phyloP scores from a whole-genome alignment of 1,139 yeast genomes.

The Debaryomyces nepalensis region DNA sequence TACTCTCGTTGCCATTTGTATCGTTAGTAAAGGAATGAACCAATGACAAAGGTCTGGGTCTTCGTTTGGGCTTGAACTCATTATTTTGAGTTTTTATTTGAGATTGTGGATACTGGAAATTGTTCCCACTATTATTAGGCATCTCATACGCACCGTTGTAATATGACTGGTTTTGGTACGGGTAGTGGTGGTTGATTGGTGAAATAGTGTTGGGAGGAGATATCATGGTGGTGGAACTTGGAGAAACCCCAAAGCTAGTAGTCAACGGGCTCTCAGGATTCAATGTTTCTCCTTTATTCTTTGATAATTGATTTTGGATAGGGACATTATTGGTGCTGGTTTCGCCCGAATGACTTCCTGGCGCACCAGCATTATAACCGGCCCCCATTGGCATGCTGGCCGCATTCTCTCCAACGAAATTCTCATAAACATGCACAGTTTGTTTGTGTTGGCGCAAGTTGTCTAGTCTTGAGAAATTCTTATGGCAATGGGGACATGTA shows the following conservation, averaged over 20 bases:
- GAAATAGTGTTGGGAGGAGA: conserved; percentile 28
- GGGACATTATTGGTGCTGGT: conserved; percentile 11
- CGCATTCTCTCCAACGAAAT: conserved; percentile 35
- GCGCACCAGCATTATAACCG: conserved; percentile 1
- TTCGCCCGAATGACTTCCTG: background rate
- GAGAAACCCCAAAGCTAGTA: conserved; percentile 8
- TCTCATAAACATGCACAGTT: conserved; percentile 86
- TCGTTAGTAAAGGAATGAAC: conserved; percentile 40
- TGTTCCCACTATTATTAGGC: background rate
- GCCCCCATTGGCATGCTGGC: conserved; percentile 4
- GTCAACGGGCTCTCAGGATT: conserved; percentile 17
- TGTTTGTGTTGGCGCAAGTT: conserved; percentile 91
- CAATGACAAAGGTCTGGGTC: conserved; percentile 49
- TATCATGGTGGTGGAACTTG: conserved; percentile 16
- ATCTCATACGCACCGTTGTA: background rate
- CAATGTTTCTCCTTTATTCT: background rate
- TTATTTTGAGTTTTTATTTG: conserved; percentile 26
- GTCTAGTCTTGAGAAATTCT: conserved; percentile 82
- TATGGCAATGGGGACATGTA: conserved; percentile 80
- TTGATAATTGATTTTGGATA: background rate
- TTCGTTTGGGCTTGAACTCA: conserved; percentile 44
- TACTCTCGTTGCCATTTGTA: conserved; percentile 27
- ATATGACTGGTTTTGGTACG: conserved; percentile 3
- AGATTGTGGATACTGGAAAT: conserved; percentile 7
- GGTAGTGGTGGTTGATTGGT: conserved; percentile 9